Conservation (phyloP, 1,139 yeast genomes). For the Pichia inconspicua region DNA sequence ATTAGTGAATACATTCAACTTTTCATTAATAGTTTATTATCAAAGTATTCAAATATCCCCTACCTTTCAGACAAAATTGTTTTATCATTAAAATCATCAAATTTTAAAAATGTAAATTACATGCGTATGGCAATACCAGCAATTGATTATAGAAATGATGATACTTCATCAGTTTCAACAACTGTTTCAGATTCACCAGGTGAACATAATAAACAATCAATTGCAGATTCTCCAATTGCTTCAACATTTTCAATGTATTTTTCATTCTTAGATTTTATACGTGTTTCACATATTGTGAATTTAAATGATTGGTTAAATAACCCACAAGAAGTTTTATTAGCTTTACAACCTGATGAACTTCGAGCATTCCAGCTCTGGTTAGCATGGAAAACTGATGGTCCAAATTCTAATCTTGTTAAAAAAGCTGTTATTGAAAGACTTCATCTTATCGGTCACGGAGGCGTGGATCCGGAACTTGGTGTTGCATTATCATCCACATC, state of each 20-base stretch:
- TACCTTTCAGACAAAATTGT: conserved; percentile 18
- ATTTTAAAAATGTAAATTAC: conserved; percentile 22
- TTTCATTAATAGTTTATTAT: conserved; percentile 8
- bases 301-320: conserved; percentile 8
- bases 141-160: conserved; percentile 3
- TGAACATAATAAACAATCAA: not conserved
- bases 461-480: conserved; percentile 8
- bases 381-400: conserved; percentile 24
- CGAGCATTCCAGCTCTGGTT: conserved; percentile 20
- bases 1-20: conserved; percentile 11
- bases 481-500: not conserved
- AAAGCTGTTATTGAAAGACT: conserved; percentile 9
- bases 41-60: conserved; percentile 10
- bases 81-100: conserved; percentile 17
- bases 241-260: conserved; percentile 24
- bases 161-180: not conserved
- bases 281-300: conserved; percentile 16
- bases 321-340: not conserved
- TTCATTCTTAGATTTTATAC: conserved; percentile 22
- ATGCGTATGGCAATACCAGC: conserved; percentile 25
- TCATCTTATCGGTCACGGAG: conserved; percentile 2
- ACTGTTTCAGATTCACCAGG: not conserved
- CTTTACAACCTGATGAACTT: conserved; percentile 2
- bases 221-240: conserved; percentile 13
- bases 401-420: conserved; percentile 16